Conservation (phyloP, 75 land plant species). For the Gnetum montanum region DNA sequence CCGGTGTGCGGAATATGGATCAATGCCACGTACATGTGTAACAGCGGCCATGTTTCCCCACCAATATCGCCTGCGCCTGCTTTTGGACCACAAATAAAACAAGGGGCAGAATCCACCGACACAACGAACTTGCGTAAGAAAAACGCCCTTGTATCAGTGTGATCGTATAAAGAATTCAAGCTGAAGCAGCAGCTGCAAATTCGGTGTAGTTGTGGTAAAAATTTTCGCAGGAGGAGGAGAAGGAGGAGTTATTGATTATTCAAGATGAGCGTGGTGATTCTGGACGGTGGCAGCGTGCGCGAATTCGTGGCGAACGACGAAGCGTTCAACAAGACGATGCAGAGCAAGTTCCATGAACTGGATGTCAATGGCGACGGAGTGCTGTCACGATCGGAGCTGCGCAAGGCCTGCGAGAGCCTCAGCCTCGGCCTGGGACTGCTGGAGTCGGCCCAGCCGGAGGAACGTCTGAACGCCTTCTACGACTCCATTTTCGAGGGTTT, state of each 20-base stretch:
- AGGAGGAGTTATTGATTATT: not conserved
- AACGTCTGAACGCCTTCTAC: constrained; percentile 53
- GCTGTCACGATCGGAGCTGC: constrained; percentile 61
- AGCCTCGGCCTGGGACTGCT: constrained; percentile 55
- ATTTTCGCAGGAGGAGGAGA: not conserved
- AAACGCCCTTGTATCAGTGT: too few species aligned
- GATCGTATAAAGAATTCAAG: too few species aligned
- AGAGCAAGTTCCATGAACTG: constrained; percentile 34
- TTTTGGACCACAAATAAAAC: too few species aligned
- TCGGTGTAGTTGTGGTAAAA: too few species aligned
- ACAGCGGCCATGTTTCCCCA: too few species aligned
- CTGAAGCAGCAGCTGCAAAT: too few species aligned
- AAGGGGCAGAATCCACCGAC: too few species aligned
- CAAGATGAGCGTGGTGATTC: constrained; percentile 31
- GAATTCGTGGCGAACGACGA: constrained; percentile 40
- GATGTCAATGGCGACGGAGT: constrained; percentile 65
- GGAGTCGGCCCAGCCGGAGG: constrained; percentile 35
- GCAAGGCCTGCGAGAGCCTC: constrained; percentile 56
- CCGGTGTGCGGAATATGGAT: too few species aligned
- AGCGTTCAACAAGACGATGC: constrained; percentile 37
- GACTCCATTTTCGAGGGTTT: constrained; percentile 63
- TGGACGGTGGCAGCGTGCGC: constrained; percentile 56
- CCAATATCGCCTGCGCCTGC: too few species aligned
- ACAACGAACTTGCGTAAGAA: too few species aligned
- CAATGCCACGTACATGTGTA: too few species aligned